phyloP scores from a whole-genome alignment of 306 rosid genomes.

The Quercus agrifolia region DNA sequence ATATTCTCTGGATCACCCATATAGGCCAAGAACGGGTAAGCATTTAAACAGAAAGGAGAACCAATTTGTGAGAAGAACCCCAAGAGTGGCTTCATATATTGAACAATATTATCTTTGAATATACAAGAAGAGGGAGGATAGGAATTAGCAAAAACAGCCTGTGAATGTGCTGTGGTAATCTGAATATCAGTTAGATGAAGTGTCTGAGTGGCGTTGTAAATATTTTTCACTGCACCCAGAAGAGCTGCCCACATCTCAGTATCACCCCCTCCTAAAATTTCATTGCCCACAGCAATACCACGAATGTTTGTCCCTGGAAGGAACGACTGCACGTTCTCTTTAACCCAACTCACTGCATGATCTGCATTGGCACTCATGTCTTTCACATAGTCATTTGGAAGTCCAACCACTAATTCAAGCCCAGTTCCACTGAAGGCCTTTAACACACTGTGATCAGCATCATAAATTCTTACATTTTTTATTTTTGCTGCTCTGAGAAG shows the following conservation, averaged over 20 bases:
- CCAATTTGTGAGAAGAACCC: conserved; percentile 80
- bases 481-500: conserved; percentile 88
- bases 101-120: conserved; percentile 55
- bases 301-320: conserved; percentile 67
- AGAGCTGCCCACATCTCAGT: conserved; percentile 48
- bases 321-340: conserved; percentile 79
- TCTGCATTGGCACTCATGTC: conserved; percentile 72
- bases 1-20: conserved; percentile 58
- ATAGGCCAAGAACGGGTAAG: conserved; percentile 81
- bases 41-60: conserved; percentile 93
- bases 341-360: conserved; percentile 85
- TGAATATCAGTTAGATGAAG: conserved; percentile 58
- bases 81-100: conserved; percentile 85
- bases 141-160: conserved; percentile 68
- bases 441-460: conserved; percentile 85
- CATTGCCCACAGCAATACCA: conserved; percentile 91
- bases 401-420: conserved; percentile 83
- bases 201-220: conserved; percentile 60
- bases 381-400: conserved; percentile 60
- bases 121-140: conserved; percentile 91
- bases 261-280: conserved; percentile 74
- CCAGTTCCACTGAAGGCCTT: conserved; percentile 85
- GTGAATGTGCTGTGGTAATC: conserved; percentile 76
- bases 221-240: conserved; percentile 74
- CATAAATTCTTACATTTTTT: conserved; percentile 77